These are phyloP conservation scores for Gymnopilus junonius DNA, from an alignment of 768 basidiomycete species.

Conservation along the genomic window DNA sequence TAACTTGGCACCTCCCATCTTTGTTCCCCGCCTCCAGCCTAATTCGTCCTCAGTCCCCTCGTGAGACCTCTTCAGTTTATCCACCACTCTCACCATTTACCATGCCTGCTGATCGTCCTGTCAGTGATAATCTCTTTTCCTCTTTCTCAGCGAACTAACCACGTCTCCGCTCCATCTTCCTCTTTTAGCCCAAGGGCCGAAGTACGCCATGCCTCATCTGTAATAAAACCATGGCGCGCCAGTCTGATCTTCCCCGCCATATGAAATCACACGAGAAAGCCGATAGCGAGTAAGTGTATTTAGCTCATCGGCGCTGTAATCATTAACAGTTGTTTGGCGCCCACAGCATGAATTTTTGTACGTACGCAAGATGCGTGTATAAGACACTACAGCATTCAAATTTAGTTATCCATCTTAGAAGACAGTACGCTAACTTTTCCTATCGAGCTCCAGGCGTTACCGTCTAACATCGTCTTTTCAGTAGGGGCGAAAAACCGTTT, in stretches of 20 bases:
- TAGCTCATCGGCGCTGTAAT: background rate
- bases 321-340: background rate
- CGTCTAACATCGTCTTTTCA: too few relatives aligned
- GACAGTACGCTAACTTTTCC: too few relatives aligned
- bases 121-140: background rate
- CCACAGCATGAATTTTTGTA: too few relatives aligned
- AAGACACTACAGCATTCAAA: too few relatives aligned
- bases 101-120: background rate
- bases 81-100: background rate
- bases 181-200: background rate
- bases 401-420: too few relatives aligned
- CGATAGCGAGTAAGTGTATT: background rate
- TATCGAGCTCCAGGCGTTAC: too few relatives aligned
- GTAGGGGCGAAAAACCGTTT: too few relatives aligned
- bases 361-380: too few relatives aligned
- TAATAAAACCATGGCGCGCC: background rate
- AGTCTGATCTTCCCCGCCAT: background rate
- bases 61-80: too few relatives aligned
- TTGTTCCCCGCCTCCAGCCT: background rate
- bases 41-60: too few relatives aligned
- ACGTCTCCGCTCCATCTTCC: background rate
- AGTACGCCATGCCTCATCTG: background rate
- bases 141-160: background rate
- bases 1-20: background rate
- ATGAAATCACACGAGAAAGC: background rate